Conservation (phyloP, 306 rosid species). For the Inga leiocalycina region DNA sequence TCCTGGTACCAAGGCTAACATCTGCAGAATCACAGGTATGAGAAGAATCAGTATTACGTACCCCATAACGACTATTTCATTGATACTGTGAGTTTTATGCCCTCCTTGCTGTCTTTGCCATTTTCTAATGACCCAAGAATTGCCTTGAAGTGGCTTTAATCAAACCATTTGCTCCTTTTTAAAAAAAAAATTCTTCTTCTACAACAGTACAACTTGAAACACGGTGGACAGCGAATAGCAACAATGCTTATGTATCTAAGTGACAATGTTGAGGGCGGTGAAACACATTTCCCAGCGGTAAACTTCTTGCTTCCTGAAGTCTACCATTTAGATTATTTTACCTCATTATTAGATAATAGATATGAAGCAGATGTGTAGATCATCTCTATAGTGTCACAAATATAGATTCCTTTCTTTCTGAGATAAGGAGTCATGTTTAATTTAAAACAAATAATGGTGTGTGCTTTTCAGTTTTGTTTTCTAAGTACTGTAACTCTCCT, state of each 20-base stretch:
- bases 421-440: not conserved
- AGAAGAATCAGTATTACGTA: conserved; percentile 74
- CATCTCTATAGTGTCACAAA: not conserved
- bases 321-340: conserved; percentile 15
- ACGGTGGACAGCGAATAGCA: conserved; percentile 95
- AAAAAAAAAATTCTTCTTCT: not conserved
- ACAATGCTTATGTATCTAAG: conserved; percentile 89
- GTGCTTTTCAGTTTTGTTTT: not conserved
- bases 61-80: conserved; percentile 91
- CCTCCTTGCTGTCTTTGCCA: conserved; percentile 18
- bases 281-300: conserved; percentile 89
- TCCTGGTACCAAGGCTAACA: conserved; percentile 58
- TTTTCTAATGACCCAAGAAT: conserved; percentile 15
- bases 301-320: conserved; percentile 37
- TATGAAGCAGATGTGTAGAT: not conserved
- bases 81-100: conserved; percentile 73
- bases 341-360: not conserved
- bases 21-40: conserved; percentile 91
- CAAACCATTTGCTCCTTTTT: conserved; percentile 18
- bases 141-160: conserved; percentile 28
- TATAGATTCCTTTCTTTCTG: not conserved
- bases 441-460: not conserved
- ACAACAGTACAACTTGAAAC: conserved; percentile 86
- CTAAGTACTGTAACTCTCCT: not conserved
- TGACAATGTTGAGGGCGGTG: conserved; percentile 95